Base-by-base conservation (phyloP, 805 yeast genomes). In the Yamadazyma ubonensis region DNA sequence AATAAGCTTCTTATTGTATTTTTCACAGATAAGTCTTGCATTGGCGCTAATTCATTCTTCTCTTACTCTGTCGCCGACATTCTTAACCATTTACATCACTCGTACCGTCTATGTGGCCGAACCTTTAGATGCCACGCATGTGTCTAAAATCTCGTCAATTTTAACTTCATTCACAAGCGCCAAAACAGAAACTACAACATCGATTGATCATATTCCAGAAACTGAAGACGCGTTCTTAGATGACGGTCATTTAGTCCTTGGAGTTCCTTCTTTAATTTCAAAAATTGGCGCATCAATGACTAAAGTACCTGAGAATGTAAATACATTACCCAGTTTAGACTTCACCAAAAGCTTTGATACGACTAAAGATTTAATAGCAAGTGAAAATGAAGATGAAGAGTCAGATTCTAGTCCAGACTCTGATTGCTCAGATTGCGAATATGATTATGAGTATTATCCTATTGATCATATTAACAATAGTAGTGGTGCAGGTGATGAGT, bases 181-280 rank as follows among this genome's bases (percentile, higher is more conserved):
- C 30, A 16, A 27, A 27, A 4, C 17, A 12, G 15, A n/a, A 3
- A 15, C 10, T 11, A 27, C 30, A 27, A 5, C 30, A 5, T 19
- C 20, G 21, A 17, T 14, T 5, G 33, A 30, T 17, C 14, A n/a
- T 8, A 6, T 21, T 5, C 19, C 9, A 19, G 7, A 14, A 18
- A 16, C n/a, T n/a, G 33, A 30, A 17, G 23, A 30, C 33, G 14
- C n/a, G 21, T 18, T 18, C n/a, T 30, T 30, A 18, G 33, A 11
- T 11, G 35, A 32, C 10, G 31, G 38, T 20, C 38, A 35, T 26
- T 35, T 35, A 7, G 26, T 35, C 16, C 20, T 35, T 26, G 29
- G 29, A 4, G 37, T 15, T n/a, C 37, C 37, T 3, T 8, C 30
- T 10, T 27, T 14, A n/a, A 27, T 3, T 4, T 12, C 26, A 23